Conservation (phyloP, 345 rosid genomes). For the Brassica incana region DNA sequence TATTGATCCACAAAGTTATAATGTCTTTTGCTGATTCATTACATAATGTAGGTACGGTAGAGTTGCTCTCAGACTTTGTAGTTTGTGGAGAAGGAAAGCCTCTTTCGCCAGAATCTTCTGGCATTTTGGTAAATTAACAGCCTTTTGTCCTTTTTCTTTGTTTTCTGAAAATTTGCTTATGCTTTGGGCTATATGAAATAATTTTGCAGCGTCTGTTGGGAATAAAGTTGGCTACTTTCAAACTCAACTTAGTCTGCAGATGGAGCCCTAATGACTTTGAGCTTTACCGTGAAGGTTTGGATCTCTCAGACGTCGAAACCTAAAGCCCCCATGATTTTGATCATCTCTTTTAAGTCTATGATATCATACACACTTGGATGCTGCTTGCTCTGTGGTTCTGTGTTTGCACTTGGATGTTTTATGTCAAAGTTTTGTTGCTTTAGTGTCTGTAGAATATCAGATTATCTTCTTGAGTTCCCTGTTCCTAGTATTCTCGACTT, state of each 20-base stretch:
- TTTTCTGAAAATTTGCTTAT: constrained; percentile 6
- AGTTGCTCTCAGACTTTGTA: constrained; percentile 79
- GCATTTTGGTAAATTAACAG: constrained; percentile 63
- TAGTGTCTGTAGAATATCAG: constrained; percentile 30
- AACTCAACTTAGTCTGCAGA: constrained; percentile 72
- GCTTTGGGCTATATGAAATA: neutral
- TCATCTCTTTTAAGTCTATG: neutral
- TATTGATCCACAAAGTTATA: neutral
- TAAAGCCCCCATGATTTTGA: constrained; percentile 28
- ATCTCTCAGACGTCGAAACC: constrained; percentile 80
- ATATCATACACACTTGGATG: constrained; percentile 9
- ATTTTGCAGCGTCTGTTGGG: constrained; percentile 80
- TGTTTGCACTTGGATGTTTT: constrained; percentile 18
- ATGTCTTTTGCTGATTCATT: neutral
- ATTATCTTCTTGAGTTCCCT: neutral
- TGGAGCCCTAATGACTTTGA: constrained; percentile 81
- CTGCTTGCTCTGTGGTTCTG: neutral
- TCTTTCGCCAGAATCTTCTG: constrained; percentile 89
- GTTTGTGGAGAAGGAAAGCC: constrained; percentile 93
- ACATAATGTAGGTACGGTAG: constrained; percentile 71
- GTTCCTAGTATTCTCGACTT: neutral
- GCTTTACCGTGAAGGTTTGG: constrained; percentile 64
- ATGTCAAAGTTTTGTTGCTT: constrained; percentile 33
- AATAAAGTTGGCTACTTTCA: constrained; percentile 89
- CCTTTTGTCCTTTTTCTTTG: neutral